Conservation (phyloP, 2,329 filamentous ascomycete genomes). For the Pyricularia grisea region DNA sequence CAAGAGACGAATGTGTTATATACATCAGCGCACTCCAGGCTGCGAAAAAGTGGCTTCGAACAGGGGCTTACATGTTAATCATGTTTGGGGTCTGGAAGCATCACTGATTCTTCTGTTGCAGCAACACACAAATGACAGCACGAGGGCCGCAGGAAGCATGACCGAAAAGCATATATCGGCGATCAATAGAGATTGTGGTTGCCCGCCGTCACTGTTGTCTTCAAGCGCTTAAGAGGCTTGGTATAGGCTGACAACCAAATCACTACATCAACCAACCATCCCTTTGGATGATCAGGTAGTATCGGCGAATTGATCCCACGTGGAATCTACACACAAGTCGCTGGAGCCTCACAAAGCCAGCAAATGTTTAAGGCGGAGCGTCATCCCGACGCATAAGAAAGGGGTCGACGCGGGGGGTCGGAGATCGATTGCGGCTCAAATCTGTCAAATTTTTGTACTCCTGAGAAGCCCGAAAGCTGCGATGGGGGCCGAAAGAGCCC, state of each 20-base stretch:
- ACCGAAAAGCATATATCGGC: not conserved
- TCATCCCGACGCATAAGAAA: not conserved
- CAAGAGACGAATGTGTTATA: not conserved
- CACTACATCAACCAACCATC: not conserved
- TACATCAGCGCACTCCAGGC: not conserved
- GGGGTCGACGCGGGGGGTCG: not conserved
- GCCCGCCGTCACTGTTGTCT: not conserved
- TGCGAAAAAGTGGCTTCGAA: not conserved
- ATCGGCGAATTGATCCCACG: not conserved
- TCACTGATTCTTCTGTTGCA: not conserved
- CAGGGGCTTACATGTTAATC: not conserved
- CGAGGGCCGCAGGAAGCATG: not conserved
- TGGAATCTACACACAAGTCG: not conserved
- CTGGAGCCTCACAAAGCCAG: not conserved
- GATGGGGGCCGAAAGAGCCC: not conserved
- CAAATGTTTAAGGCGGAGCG: not conserved
- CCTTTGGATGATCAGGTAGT: not conserved
- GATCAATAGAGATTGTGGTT: not conserved
- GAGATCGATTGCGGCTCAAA: not conserved
- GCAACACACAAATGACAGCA: not conserved
- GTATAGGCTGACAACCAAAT: not conserved
- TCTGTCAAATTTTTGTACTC: not conserved
- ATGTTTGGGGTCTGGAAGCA: not conserved
- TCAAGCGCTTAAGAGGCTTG: not conserved
- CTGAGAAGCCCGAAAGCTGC: not conserved